Evolutionary conservation across 2,329 filamentous ascomycete species (phyloP).

Genomic region (Metarhizium album): DNA sequence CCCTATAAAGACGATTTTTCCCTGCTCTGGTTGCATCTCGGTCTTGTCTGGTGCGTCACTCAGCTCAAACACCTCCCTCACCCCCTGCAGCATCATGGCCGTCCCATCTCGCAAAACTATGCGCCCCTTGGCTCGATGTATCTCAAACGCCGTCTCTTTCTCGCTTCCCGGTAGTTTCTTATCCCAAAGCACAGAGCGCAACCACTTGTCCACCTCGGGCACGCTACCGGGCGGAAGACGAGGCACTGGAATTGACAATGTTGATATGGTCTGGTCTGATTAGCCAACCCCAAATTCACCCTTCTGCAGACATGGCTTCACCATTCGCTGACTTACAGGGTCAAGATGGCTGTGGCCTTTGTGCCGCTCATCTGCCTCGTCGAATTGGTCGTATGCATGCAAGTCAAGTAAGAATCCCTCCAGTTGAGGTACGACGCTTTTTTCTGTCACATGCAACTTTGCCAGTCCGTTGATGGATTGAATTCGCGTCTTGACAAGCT

Average conservation of each 20-base stretch:
- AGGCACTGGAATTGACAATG: slow-evolving; percentile 60
- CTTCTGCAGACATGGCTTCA: background rate
- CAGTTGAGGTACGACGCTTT: slow-evolving; percentile 68
- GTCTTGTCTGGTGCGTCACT: slow-evolving; percentile 45
- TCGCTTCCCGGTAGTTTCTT: slow-evolving; percentile 42
- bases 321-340: slow-evolving; percentile 43
- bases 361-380: slow-evolving; percentile 55
- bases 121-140: slow-evolving; percentile 81
- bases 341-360: slow-evolving; percentile 90
- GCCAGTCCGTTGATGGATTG: slow-evolving; percentile 83
- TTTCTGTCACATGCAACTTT: slow-evolving; percentile 69
- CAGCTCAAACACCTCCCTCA: slow-evolving; percentile 88
- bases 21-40: slow-evolving; percentile 20
- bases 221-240: slow-evolving; percentile 47
- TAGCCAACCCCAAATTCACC: slow-evolving; percentile 7
- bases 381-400: slow-evolving; percentile 82
- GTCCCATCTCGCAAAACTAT: slow-evolving; percentile 54
- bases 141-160: slow-evolving; percentile 47
- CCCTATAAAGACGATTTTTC: slow-evolving; percentile 57
- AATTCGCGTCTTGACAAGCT: slow-evolving; percentile 59
- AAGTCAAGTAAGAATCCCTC: slow-evolving; percentile 83
- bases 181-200: slow-evolving; percentile 80
- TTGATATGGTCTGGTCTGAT: slow-evolving; percentile 62
- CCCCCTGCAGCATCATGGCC: slow-evolving; percentile 76
- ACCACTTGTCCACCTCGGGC: slow-evolving; percentile 62